Base-by-base conservation (phyloP, 176 grass and related monocot species). In the Lolium rigidum region DNA sequence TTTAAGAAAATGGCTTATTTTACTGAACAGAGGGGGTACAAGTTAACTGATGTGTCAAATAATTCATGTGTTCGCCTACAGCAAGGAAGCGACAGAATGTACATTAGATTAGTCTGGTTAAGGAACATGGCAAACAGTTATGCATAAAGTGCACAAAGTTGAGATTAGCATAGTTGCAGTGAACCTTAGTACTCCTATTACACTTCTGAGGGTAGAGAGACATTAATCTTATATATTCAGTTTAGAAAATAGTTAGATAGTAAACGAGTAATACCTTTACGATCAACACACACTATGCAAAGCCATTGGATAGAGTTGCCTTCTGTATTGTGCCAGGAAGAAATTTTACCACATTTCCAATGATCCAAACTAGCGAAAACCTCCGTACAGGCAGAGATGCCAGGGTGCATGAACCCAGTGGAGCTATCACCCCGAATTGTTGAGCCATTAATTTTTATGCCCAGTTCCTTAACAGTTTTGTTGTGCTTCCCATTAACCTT, bases 301-400 rank as follows among this genome's bases (percentile, higher is more conserved):
- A 99, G 86, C 94, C 97, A 99, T 80, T 96, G 90, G 63, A 99
- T 65, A 72, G 92, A 89, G 75, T 74, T 89, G 57, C 94, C 94
- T 86, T 99, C 94, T 1, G 81, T 55, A 78, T 84, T 94, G 69
- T 99, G 97, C 97, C 97, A 99, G 78, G 56, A 68, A 66, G 88
- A 86, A 57, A 99, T 94, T 92, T 95, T 99, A 75, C 86, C 76
- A 69, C 88, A 91, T 88, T 99, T 99, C 94, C 97, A 99, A 66
- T 82, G 86, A 89, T 99, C 97, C 82, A 99, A 87, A 87, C 89
- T 84, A 83, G 86, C 86, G 56, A 90, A 83, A 76, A 90, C 79
- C 77, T 97, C 95, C 38, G 89, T 97, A 55, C 54, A 89, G 11
- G 57, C 62, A 26, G 86, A 77, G 85, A 89, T 80, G 1, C 86